Base-by-base conservation (phyloP, 306 rosid genomes). In the Acacia acuminata region DNA sequence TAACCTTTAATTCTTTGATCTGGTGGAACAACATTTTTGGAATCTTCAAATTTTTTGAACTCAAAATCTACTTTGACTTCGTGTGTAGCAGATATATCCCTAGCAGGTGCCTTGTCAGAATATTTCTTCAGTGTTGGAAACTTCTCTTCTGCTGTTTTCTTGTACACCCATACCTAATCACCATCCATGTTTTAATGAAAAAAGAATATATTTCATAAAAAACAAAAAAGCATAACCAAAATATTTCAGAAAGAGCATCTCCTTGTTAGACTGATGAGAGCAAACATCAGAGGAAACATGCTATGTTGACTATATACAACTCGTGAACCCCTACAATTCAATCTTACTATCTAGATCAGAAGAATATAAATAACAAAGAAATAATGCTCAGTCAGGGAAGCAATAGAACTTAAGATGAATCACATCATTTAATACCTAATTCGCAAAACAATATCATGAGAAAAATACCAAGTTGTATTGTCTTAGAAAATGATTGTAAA, bases 1-100 rank as follows among this genome's bases (percentile, higher is more conserved):
- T 92, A 95, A 56, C 99, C 97, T 88, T 88, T 95, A 83, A 95
- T 93, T 82, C 99, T 90, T 85, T 87, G 97, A 42, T 95, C 96
- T 14, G 98, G 98, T 71, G 99, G 97, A 78, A 93, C 88, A 79
- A 84, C 88, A 85, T 78, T 84, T 81, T 84, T 81, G 50, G 84
- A 81, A 77, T 87, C 93, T 65, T 92, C 94, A 36, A 82, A 81
- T 75, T 90, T 91, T 87, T 85, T 88, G 87, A 91, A 91, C 86
- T 91, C 97, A 84, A 77, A 91, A 83, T 93, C 97, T 79, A 89
- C 88, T 83, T 94, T 93, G 80, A 95, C 93, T 89, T 93, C 97
- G 40, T 84, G 96, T 56, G 94, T 92, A 25, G 99, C 99, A 79
- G 66, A 89, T 82, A 85, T 88, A 89, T 92, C 96, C 70, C 80